Evolutionary conservation across 2,329 filamentous ascomycete species (phyloP), one percentile per base, ranked within the genome.

Genomic region (Cladosporium sp.): DNA sequence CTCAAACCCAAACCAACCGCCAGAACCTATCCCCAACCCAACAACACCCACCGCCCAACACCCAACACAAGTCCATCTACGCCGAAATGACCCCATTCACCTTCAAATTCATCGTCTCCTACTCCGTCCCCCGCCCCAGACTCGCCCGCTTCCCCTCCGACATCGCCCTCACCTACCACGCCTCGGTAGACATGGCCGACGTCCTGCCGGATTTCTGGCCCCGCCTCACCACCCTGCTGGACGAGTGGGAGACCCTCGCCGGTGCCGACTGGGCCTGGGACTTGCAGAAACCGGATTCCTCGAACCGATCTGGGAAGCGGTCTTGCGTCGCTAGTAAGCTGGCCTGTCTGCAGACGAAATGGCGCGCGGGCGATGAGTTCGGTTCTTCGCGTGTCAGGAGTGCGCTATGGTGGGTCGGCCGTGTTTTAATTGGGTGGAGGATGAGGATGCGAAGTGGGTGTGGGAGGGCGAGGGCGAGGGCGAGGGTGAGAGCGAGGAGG

Each of bases 401-500:
- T 64, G 62, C 49, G 61, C 59, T 8, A 53, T 30, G 47, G 45
- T 54, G 13, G 43, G 51, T 2, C 49, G 38, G 44, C 56, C 58
- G 9, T 62, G 58, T 18, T 59, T 61, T 42, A 55, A 53, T 9
- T 61, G 58, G 58, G 50, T 45, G 8, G 9, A 11, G 18, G 41
- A 43, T 4, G 37, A 45, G 36, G 56, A 57, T 36, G 58, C 56
- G 32, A 56, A 32, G 60, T 61, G 17, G 51, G 52, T 44, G 41
- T 60, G 56, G 32, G 60, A 62, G 17, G 51, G 52, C 42, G 41
- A 60, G 22, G 50, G 52, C 42, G 41, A 60, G 22, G 56, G 57
- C n/a, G 43, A 63, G 54, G 54, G 61, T 50, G 53, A 63, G 54
- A 54, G 61, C 49, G 53, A 59, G 37, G 47, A 56, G 7, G 60